phyloP scores from a whole-genome alignment of 108 stramenopile genomes.

The Fistulifera pelliculosa region DNA sequence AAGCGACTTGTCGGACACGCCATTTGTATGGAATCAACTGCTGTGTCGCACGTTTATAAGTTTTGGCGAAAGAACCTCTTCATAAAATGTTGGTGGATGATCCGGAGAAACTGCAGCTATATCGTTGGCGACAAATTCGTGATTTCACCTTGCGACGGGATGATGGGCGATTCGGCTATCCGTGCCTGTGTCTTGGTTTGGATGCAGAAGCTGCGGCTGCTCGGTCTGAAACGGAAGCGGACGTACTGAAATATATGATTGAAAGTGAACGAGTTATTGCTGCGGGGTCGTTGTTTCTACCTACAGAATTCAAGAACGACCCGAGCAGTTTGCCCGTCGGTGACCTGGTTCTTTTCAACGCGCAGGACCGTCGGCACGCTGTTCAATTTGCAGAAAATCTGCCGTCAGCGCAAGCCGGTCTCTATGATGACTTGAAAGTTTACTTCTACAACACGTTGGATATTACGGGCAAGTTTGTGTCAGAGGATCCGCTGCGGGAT shows the following conservation, averaged over 20 bases:
- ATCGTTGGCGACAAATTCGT: constrained; percentile 81
- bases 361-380: constrained; percentile 59
- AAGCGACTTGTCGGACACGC: constrained; percentile 62
- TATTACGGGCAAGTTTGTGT: constrained; percentile 77
- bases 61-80: constrained; percentile 56
- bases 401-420: constrained; percentile 53
- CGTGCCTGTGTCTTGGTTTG: constrained; percentile 51
- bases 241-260: constrained; percentile 64
- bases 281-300: constrained; percentile 60
- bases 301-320: constrained; percentile 68
- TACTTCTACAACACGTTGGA: constrained; percentile 73
- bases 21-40: constrained; percentile 66
- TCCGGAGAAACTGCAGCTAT: constrained; percentile 45
- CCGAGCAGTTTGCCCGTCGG: constrained; percentile 52
- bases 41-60: constrained; percentile 50
- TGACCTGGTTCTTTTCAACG: constrained; percentile 75
- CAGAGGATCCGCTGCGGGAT: constrained; percentile 55
- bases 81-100: constrained; percentile 49
- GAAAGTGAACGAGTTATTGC: constrained; percentile 62
- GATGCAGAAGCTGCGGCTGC: constrained; percentile 48
- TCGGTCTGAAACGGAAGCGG: constrained; percentile 35
- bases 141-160: constrained; percentile 69
- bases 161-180: constrained; percentile 67
- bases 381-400: constrained; percentile 71
- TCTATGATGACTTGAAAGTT: constrained; percentile 65